Evolutionary conservation across 2,329 filamentous ascomycete species (phyloP), one percentile per base, ranked within the genome.

Genomic region (Ophiostoma ulmi): DNA sequence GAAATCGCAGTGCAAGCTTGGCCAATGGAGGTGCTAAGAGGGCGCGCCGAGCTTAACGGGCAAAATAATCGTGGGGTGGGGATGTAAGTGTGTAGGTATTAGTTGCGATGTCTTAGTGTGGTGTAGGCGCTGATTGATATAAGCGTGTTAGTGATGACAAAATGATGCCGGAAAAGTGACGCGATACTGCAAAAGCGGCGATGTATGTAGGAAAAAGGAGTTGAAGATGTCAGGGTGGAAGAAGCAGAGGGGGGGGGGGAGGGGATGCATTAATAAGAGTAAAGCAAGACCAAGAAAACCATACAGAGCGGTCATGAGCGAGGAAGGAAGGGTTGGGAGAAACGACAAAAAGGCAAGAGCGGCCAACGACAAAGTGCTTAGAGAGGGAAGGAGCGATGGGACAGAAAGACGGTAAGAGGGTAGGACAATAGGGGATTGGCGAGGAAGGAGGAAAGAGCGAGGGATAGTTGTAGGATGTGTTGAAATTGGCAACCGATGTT

Each of bases 361-460:
- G 2, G n/a, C 44, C 17, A 10, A 13, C 14, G 44, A n/a, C 5
- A 3, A 26, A 58, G 17, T 26, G 7, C 8, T 36, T 8, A 20
- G 31, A 36, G 26, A 20, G 17, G 61, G 61, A 64, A 64, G 61
- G 61, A 64, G 61, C 61, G 61, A 64, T 64, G 61, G 61, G 31
- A 14, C 31, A 20, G 5, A n/a, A 36, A 14, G 22, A 14, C 58
- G 4, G n/a, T 31, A 63, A 3, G 14, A 38, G 13, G 52, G n/a
- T 4, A 63, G 11, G 26, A 63, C 10, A 63, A 8, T 13, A 26
- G 13, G 22, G 35, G n/a, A 20, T 17, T 63, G 63, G 20, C 36
- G n/a, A n/a, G 1, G 63, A 65, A 39, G 38, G 22, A 10, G 63
- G 63, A 65, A 39, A 65, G 35, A 64, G 61, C 35, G 35, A 64